Evolutionary conservation across 106 monocot genomes (phyloP), one percentile per base, ranked within the genome.

Genomic region (Allium fistulosum): DNA sequence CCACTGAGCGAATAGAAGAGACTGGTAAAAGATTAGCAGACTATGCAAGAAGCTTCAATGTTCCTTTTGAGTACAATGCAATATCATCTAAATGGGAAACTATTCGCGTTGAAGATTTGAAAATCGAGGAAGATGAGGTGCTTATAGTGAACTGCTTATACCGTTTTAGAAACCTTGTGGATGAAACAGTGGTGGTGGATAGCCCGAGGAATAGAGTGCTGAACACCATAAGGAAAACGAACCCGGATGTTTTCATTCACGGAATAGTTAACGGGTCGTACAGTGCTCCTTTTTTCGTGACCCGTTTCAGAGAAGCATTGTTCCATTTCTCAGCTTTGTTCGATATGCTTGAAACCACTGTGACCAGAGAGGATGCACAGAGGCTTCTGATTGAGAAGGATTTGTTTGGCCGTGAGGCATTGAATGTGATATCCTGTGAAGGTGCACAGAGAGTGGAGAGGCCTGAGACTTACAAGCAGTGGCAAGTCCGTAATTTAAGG

Each of bases 381-480:
- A 83, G 94, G 59, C 28, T 79, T 58, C 66, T 95, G 53, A 77
- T 91, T 8, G 94, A 95, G 66, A 83, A 79, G 57, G 88, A 85
- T 57, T 60, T 88, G 7, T 85, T 95, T 17, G 88, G 85, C 1
- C 57, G 73, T 3, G 82, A 81, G 7, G 87, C 87, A 10, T 62
- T 95, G 57, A 95, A 95, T 60, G 83, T 88, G 46, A 81, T 95
- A 67, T 83, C 94, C 1, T 95, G 94, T 9, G 94, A 95, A 73
- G 90, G 91, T 6, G 72, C 82, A 2, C 83, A 91, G 51, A 80
- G 91, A 63, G 85, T 85, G 10, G 91, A 95, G 69, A 79, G 94
- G 75, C 94, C 94, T 0, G 94, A 95, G 71, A 91, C 83, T 7
- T 88, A 85, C 81, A 88, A 88, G 77, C 90, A 91, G 62, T 95